Evolutionary conservation across 305 asterid species (phyloP), one percentile per base, ranked within the genome.

Genomic region (Fraxinus sp.): DNA sequence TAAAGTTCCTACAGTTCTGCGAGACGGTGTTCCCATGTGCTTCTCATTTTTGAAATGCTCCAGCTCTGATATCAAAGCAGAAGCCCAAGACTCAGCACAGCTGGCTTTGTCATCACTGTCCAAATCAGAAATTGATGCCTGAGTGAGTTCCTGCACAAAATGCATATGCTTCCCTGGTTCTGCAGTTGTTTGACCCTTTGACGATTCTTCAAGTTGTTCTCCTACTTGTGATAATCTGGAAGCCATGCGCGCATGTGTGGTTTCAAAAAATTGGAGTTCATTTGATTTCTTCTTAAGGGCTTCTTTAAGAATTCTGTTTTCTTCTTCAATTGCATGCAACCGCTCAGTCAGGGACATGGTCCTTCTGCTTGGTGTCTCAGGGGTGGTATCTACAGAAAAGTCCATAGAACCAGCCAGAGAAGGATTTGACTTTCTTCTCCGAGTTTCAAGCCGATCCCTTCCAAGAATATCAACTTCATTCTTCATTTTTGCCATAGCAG

Each of bases 31-130:
- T 24, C 81, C 83, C 6, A 82, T 80, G 74, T 80, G 83, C 78
- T 86, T 92, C 85, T 85, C 90, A 78, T 55, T 88, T 83, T 82
- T 92, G 44, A 88, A 89, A 77, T 88, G 89, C 87, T 89, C 97
- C 62, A 89, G 85, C 80, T 94, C 98, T 57, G 93, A 84, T 72
- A 89, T 37, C 77, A 88, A 87, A 75, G 92, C 86, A 78, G 97
- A 93, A 83, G 92, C 87, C 97, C 93, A 91, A 37, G 97, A 89
- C 85, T 88, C 97, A 0, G 88, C 88, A 55, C 87, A 89, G 79
- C 95, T 91, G 80, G 86, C 88, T 90, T 90, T 90, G 78, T 91
- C 97, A 79, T 91, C 95, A 80, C 93, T 88, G 68, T 88, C 93
- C 84, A 88, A 80, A 66, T 94, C 95, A 85, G 95, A 91, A 44